Conservation (phyloP, 257 asterid genomes). For the Mentha longifolia region DNA sequence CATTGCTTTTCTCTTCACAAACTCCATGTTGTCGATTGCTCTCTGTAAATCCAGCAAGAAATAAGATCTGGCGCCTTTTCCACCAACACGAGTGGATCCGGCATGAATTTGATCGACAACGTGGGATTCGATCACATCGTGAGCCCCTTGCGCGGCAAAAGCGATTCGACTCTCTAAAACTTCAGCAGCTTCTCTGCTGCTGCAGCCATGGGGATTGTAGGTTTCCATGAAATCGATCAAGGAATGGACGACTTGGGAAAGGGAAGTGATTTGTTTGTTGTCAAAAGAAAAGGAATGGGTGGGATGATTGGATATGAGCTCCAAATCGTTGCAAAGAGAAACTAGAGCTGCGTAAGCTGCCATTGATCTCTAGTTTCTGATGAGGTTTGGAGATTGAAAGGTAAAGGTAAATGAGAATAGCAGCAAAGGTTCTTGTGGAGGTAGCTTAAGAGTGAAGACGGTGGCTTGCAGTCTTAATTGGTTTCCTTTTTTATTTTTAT, state of each 20-base stretch:
- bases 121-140: neutral
- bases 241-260: constrained; percentile 1
- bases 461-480: too few species aligned
- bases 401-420: too few species aligned
- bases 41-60: constrained; percentile 9
- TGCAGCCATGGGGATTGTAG: neutral
- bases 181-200: neutral
- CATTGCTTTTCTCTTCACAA: neutral
- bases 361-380: neutral
- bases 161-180: constrained; percentile 13
- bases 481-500: too few species aligned
- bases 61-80: neutral
- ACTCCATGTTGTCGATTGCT: constrained; percentile 5
- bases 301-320: neutral
- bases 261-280: neutral
- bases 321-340: neutral
- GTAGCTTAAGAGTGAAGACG: too few species aligned
- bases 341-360: constrained; percentile 24
- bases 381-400: neutral
- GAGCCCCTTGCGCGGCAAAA: neutral
- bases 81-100: neutral
- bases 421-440: too few species aligned
- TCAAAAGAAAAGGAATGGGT: neutral
- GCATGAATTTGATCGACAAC: neutral
- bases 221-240: constrained; percentile 10